Base-by-base conservation (phyloP, 768 basidiomycete species). In the Mycena rebaudengoi region DNA sequence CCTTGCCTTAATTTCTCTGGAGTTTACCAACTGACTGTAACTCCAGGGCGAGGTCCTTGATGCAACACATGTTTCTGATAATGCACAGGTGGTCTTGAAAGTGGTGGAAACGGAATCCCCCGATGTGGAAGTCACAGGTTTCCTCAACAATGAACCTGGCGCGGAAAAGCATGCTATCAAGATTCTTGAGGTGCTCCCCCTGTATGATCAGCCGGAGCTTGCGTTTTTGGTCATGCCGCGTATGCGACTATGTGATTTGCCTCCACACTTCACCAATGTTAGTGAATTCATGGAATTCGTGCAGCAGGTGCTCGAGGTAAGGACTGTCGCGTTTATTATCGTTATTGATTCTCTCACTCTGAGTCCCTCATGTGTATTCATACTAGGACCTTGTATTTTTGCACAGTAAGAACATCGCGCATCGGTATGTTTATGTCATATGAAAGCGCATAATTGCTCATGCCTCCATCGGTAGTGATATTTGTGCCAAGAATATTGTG, bases 391-490 rank as follows among this genome's bases (percentile, higher is more conserved):
- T 60, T 12, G 49, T 52, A 16, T 60, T 28, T 28, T 18, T 60
- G 23, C 59, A 52, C 18, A 20, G 23, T 33, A 60, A 45, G 23
- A 52, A 45, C 41, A 60, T 60, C 12, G 59, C 50, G 1, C 59
- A 60, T 44, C 40, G 49, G 59, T 60, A 3, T 5, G 50, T 45
- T 35, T 20, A 13, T 21, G 11, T 5, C 28, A 16, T 13, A 7
- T 4, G 10, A 28, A 2, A n/a, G 11, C 26, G 3, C 29, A 39
- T 5, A 5, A 44, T 26, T 33, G 4, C 14, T 16, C 10, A n/a
- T 11, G 8, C 8, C 1, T 3, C 32, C 10, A 18, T 10, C 12
- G 33, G 11, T 26, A 58, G 56, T 0, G 56, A 48, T 21, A 58
- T 58, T 4, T 46, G 45, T 16, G 4, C 25, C 2, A 13, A 3